phyloP scores from a whole-genome alignment of 1,139 yeast species.

The Meyerozyma elateridarum region DNA sequence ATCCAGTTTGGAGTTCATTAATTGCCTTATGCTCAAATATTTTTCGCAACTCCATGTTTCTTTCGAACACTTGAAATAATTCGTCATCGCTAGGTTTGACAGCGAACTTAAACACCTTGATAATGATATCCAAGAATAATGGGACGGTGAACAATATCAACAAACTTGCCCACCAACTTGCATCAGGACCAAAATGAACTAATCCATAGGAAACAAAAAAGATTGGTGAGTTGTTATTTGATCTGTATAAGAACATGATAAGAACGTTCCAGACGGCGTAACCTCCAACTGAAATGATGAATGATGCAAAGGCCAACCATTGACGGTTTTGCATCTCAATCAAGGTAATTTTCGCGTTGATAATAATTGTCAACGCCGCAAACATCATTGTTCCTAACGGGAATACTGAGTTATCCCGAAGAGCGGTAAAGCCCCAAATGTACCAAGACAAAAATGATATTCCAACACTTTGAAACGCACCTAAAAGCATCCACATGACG shows the following conservation, averaged over 20 bases:
- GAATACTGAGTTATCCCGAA: constrained; percentile 69
- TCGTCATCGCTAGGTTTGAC: constrained; percentile 73
- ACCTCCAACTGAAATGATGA: constrained; percentile 75
- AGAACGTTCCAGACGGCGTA: constrained; percentile 84
- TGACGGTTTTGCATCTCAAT: constrained; percentile 82
- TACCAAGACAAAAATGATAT: constrained; percentile 64
- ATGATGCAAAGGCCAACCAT: constrained; percentile 65
- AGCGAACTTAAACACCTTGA: constrained; percentile 53
- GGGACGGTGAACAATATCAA: constrained; percentile 55
- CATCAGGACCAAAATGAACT: constrained; percentile 70
- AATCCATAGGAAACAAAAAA: constrained; percentile 74
- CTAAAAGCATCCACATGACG: constrained; percentile 73
- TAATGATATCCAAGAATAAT: constrained; percentile 58
- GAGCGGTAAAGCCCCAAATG: constrained; percentile 64
- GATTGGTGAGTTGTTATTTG: constrained; percentile 54
- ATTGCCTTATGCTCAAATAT: constrained; percentile 70
- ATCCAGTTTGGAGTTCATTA: constrained; percentile 71
- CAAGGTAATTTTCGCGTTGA: constrained; percentile 74
- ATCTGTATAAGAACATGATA: constrained; percentile 62
- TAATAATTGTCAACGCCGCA: constrained; percentile 64
- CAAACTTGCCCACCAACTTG: constrained; percentile 81
- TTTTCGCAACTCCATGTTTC: constrained; percentile 60
- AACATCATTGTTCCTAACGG: constrained; percentile 78
- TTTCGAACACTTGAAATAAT: constrained; percentile 71
- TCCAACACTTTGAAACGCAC: constrained; percentile 68